Conservation (phyloP, 1,284 basidiomycete genomes). For the Cutaneotrichosporon sp. region DNA sequence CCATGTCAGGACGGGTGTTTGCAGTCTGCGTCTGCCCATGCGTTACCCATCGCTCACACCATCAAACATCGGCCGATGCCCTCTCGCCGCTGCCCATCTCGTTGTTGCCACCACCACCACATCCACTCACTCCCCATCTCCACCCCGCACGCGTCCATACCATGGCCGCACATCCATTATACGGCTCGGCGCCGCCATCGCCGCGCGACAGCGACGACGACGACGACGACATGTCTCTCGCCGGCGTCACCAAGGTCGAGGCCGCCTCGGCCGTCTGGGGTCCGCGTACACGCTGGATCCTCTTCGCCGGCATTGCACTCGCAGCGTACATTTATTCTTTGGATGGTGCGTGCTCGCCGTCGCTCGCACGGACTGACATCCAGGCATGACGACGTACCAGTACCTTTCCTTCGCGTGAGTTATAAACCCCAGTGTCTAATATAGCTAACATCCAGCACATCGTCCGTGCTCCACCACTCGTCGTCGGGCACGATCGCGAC, state of each 20-base stretch:
- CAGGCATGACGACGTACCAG: conserved; percentile 56
- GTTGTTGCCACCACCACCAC: no score
- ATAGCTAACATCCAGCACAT: conserved; percentile 41
- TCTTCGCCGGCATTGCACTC: conserved; percentile 60
- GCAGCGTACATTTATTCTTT: conserved; percentile 71
- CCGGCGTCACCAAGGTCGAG: conserved; percentile 37
- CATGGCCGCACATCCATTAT: no score
- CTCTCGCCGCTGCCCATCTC: no score
- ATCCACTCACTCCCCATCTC: no score
- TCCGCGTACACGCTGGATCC: conserved; percentile 53
- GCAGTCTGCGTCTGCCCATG: no score
- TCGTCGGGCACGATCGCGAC: conserved; percentile 58
- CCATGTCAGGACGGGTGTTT: no score
- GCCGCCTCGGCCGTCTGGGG: conserved; percentile 40
- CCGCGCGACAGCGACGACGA: neutral
- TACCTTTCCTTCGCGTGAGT: conserved; percentile 58
- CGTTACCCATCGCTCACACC: no score
- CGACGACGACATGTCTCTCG: neutral
- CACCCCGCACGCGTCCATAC: no score
- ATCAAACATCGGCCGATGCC: no score
- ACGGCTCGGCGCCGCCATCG: no score
- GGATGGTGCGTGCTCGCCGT: conserved; percentile 47
- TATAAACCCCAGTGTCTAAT: neutral
- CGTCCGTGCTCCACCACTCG: conserved; percentile 54
- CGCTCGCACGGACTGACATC: neutral